These are phyloP conservation scores for Fragilaria crotonensis DNA, from an alignment of 108 stramenopile species.

Conservation along the genomic window DNA sequence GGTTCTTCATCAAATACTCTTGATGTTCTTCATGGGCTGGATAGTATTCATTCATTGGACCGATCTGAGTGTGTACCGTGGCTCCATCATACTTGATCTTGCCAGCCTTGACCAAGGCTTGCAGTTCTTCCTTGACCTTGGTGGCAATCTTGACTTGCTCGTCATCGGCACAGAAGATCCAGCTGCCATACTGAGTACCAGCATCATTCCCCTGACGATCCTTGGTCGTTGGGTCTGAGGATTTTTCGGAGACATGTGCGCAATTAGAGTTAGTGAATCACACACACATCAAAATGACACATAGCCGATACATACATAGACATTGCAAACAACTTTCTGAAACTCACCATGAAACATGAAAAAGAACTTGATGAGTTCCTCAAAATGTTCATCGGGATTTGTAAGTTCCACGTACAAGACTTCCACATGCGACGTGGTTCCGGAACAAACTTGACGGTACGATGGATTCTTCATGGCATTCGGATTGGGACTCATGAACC, in stretches of 20 bases:
- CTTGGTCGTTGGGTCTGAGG: constrained; percentile 69
- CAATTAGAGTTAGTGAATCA: too few species aligned
- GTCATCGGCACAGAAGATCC: constrained; percentile 56
- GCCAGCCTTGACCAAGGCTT: constrained; percentile 18
- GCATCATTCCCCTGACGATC: constrained; percentile 88
- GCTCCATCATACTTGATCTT: constrained; percentile 27
- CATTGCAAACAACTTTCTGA: too few species aligned
- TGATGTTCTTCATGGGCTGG: constrained; percentile 72
- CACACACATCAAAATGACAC: too few species aligned
- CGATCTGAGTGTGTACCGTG: constrained; percentile 36
- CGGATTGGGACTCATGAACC: constrained; percentile 43
- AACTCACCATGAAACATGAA: constrained; percentile 56
- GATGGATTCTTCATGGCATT: constrained; percentile 28
- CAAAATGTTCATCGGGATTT: constrained; percentile 31
- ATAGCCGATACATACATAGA: too few species aligned
- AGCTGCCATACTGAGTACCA: constrained; percentile 82
- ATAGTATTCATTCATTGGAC: constrained; percentile 40
- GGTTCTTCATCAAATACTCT: constrained; percentile 68
- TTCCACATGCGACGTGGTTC: constrained; percentile 47
- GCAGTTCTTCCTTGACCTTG: constrained; percentile 53
- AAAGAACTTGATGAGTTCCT: constrained; percentile 75
- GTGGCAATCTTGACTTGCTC: constrained; percentile 53
- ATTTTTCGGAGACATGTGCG: too few species aligned
- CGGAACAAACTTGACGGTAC: constrained; percentile 44
- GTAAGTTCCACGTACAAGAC: constrained; percentile 37